Conservation (phyloP, 441 rosid genomes). For the Adansonia rubrostipa region DNA sequence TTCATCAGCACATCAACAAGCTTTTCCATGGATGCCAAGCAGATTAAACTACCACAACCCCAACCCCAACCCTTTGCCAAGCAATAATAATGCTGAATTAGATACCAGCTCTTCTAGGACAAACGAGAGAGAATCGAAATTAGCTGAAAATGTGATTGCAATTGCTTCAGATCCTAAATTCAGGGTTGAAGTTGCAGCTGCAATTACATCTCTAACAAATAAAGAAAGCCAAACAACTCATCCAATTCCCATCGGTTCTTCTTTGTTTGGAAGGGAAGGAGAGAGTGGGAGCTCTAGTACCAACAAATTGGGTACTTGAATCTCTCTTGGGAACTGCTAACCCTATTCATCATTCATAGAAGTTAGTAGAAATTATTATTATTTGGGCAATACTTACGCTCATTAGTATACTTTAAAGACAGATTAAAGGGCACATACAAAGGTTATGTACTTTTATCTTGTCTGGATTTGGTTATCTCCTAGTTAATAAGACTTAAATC, state of each 20-base stretch:
- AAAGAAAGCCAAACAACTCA: constrained; percentile 34
- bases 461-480: not conserved
- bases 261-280: not conserved
- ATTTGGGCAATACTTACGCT: not conserved
- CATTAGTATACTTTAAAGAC: not conserved
- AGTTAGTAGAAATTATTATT: not conserved
- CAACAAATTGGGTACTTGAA: constrained; percentile 38
- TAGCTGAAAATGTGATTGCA: constrained; percentile 33
- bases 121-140: not conserved
- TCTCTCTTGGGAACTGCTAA: constrained; percentile 35
- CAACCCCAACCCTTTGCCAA: not conserved
- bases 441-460: not conserved
- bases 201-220: constrained; percentile 49
- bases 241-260: not conserved
- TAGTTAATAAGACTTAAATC: not conserved
- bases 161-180: constrained; percentile 60
- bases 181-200: constrained; percentile 63
- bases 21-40: constrained; percentile 37
- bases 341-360: constrained; percentile 26
- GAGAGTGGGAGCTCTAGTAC: constrained; percentile 30
- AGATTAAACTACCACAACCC: constrained; percentile 5
- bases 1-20: constrained; percentile 16
- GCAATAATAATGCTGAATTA: too few species aligned
- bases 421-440: not conserved
- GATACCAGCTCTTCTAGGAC: not conserved